Conservation (phyloP, 2,329 filamentous ascomycete genomes). For the Berkeleyomyces rouxiae region DNA sequence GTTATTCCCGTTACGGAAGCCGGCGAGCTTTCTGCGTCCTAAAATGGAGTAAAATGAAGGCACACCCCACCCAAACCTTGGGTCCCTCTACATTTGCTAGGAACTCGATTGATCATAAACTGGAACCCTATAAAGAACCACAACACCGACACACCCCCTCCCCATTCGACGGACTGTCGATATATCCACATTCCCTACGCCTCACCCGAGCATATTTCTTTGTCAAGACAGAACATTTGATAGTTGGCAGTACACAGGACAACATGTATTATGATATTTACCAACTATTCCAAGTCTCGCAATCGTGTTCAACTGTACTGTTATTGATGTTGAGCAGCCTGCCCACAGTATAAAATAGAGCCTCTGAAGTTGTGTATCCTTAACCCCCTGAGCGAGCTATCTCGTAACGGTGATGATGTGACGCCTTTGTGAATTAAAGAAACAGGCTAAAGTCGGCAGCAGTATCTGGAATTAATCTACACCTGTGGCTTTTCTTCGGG, state of each 20-base stretch:
- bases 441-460: too few relatives aligned
- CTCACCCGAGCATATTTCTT: slow-evolving; percentile 1
- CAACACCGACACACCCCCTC: background rate
- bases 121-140: background rate
- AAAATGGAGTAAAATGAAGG: background rate
- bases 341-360: background rate
- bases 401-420: too few relatives aligned
- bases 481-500: background rate
- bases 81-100: background rate
- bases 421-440: too few relatives aligned
- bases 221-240: slow-evolving; percentile 2
- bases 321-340: background rate
- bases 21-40: slow-evolving; percentile 7
- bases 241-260: slow-evolving; percentile 10
- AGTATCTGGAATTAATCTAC: background rate
- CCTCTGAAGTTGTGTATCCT: background rate
- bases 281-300: slow-evolving; percentile 2
- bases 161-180: background rate
- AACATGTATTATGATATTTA: slow-evolving; percentile 7
- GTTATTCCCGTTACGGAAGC: slow-evolving; percentile 7
- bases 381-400: background rate
- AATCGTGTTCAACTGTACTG: background rate
- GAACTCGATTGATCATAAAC: background rate
- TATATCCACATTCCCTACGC: background rate
- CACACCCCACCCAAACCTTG: background rate